Conservation (phyloP, 345 rosid species). For the Eucalyptus victrix region DNA sequence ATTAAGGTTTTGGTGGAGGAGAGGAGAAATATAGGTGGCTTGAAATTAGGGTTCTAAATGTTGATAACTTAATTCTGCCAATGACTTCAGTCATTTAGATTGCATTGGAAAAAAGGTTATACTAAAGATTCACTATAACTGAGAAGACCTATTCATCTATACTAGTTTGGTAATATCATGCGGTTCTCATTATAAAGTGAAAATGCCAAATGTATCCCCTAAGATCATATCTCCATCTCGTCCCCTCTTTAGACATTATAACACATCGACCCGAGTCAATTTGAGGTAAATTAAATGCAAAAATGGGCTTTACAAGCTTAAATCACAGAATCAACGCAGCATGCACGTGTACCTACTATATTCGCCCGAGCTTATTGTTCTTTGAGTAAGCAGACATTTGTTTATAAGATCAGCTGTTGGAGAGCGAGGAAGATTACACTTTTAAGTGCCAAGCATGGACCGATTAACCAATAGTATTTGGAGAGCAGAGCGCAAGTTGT, state of each 20-base stretch:
- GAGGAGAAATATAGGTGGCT: not conserved
- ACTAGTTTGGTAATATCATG: not conserved
- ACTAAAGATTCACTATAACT: not conserved
- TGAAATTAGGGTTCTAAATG: not conserved
- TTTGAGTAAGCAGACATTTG: not conserved
- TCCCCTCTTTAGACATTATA: not conserved
- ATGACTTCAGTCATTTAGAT: not conserved
- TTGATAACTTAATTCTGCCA: not conserved
- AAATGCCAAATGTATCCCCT: not conserved
- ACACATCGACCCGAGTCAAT: not conserved
- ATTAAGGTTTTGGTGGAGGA: not conserved
- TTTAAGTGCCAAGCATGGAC: not conserved
- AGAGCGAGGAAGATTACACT: not conserved
- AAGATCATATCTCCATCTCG: not conserved
- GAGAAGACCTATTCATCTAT: not conserved
- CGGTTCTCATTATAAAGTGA: not conserved
- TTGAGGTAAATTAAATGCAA: not conserved
- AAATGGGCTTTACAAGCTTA: not conserved
- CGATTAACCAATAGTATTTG: not conserved
- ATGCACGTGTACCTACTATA: not conserved
- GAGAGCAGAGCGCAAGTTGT: not conserved
- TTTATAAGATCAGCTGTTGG: not conserved
- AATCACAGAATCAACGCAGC: not conserved
- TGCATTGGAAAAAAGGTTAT: not conserved
- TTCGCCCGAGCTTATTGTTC: not conserved